Conservation (phyloP, 495 filamentous ascomycete species). For the Xylaria cubensis region DNA sequence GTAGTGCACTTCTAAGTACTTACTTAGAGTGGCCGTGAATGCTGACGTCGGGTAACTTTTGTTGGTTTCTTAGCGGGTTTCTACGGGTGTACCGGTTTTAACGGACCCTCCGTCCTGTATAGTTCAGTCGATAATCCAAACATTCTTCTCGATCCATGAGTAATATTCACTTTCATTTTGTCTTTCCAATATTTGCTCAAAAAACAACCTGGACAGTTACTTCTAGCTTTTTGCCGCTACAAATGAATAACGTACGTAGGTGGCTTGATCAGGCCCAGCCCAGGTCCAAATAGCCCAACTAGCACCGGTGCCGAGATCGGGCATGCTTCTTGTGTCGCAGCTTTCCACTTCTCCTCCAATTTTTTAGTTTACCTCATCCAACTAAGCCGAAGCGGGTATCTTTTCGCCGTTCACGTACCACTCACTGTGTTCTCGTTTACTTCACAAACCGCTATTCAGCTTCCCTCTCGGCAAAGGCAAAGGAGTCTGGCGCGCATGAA, state of each 20-base stretch:
- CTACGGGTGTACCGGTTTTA: slow-evolving; percentile 18
- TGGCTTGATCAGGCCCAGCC: not conserved
- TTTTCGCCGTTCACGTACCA: slow-evolving; percentile 5
- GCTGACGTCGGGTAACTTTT: slow-evolving; percentile 12
- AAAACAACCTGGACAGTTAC: not conserved
- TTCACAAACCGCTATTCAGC: not conserved
- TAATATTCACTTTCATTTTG: not conserved
- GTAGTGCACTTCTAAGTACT: not conserved
- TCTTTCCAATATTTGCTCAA: not conserved
- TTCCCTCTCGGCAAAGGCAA: not conserved
- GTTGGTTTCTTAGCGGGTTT: not conserved
- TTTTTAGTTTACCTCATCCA: not conserved
- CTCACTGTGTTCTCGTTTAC: not conserved
- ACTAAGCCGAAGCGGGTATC: slow-evolving; percentile 29
- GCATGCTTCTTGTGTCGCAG: not conserved
- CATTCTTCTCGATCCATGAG: not conserved
- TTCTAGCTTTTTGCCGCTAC: not conserved
- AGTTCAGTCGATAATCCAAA: not conserved
- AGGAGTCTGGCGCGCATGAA: slow-evolving; percentile 23
- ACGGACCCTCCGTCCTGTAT: slow-evolving; percentile 1
- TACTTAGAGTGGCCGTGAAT: slow-evolving; percentile 1
- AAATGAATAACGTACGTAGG: not conserved
- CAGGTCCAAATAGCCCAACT: not conserved
- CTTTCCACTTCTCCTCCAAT: slow-evolving; percentile 8
- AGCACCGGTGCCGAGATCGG: slow-evolving; percentile 27